Evolutionary conservation across 2,329 filamentous ascomycete species (phyloP), one percentile per base, ranked within the genome.

Genomic region (Ophiostoma triangulosporum): DNA sequence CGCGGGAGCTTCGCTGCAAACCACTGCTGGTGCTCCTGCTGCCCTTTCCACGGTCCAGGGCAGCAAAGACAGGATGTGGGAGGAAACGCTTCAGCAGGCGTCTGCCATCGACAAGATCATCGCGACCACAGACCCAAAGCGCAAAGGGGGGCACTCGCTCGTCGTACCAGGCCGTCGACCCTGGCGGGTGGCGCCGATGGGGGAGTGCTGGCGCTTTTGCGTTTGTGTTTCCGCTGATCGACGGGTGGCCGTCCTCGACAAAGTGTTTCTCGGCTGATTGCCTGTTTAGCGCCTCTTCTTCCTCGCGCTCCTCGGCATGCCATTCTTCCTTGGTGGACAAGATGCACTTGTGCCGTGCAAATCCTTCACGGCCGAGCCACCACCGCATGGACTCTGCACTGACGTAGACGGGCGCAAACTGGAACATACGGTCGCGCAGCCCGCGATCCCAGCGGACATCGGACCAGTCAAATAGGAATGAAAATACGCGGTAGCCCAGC

Each of bases 361-460:
- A 96, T 60, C 89, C 89, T 61, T 93, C 88, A 4, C 83, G 73
- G 0, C 90, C 91, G 0, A 96, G 75, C 91, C 91, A 96, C 91
- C 91, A 97, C 6, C 88, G 76, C 88, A 96, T 95, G 55, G 82
- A 84, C 69, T 96, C 89, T 1, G 88, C 79, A 60, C 83, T 88
- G 50, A 96, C 88, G 62, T 94, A 95, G 0, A 95, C 88, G 1
- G 91, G 91, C 0, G 88, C 82, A 60, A 95, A 96, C 62, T 93
- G 88, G 65, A 97, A 96, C 77, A 94, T 84, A 40, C 91, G 82
- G 63, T 88, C 71, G 55, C 86, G 75, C 14, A 95, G 69, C 6
- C 76, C 87, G 8, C 81, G 78, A 58, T 96, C 91, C 91, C 91
- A 96, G 7, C 88, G 78, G 9, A 67, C 70, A 64, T 97, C 90